Evolutionary conservation across 805 yeast genomes (phyloP), one percentile per base, ranked within the genome.

Genomic region (Debaryomyces prosopidis): DNA sequence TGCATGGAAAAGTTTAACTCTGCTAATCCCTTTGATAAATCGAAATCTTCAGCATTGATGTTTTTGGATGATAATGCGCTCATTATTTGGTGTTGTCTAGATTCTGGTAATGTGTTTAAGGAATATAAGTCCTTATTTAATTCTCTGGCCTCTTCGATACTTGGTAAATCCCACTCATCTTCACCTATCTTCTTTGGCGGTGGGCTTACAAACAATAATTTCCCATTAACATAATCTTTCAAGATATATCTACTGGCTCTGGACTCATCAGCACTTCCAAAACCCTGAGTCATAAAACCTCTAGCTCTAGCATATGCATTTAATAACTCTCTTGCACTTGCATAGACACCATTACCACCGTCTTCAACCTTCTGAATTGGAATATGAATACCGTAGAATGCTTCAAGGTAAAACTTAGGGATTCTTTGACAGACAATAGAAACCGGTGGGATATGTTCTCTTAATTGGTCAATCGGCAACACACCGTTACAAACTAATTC

Each of bases 401-500:
- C 96, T 66, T 94, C 99, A 45, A 94, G 65, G 63, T 76, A 91
- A 63, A 70, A 87, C 61, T 89, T 89, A 16, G 99, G 99, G 43
- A 94, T 80, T 60, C 98, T 78, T 62, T 87, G 86, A 30, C 92
- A 84, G 12, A 94, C 92, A 26, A 94, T 71, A 42, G 89, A 85
- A 6, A 85, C 76, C 10, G 99, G 98, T 2, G 96, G 95, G 8
- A 92, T 84, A 63, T 81, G 83, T 60, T 94, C 99, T 61, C 98
- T 80, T 50, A 94, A 76, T 68, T 94, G 99, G 69, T 94, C 99
- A 57, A 94, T 94, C 16, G 99, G 99, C 46, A 94, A 76, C n/a
- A 94, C 96, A 77, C 99, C 99, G 60, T 90, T 89, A 72, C 97
- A 90, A 0, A 94, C 99, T 59, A 94, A 78, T 58, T 94, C 99